phyloP scores from a whole-genome alignment of 2,329 filamentous ascomycete species.

The Calonectria pseudoturangicola region DNA sequence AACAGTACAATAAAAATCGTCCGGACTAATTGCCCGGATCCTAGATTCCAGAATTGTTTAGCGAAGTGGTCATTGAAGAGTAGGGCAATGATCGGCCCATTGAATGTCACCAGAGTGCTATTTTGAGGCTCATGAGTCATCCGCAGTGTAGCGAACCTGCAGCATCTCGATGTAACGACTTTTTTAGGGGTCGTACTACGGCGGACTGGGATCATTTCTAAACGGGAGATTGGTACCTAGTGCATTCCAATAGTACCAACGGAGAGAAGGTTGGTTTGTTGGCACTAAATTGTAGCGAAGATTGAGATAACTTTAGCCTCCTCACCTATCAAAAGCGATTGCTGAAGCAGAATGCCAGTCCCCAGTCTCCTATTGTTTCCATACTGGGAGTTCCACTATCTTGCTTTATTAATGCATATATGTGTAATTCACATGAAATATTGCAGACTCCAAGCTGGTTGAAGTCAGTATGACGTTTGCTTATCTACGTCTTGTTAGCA shows the following conservation, averaged over 20 bases:
- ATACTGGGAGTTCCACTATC: neutral
- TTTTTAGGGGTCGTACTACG: no score
- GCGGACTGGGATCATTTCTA: no score
- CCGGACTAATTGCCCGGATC: neutral
- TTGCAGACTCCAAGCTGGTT: no score
- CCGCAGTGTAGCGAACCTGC: neutral
- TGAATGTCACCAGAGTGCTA: neutral
- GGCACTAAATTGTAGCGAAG: no score
- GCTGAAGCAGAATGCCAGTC: neutral
- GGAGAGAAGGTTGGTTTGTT: no score
- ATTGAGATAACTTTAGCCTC: no score
- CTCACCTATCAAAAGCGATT: neutral
- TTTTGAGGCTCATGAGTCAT: neutral
- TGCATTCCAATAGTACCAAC: no score
- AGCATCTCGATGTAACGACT: neutral
- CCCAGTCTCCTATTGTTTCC: neutral
- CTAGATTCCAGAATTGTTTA: neutral
- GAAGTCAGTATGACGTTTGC: no score
- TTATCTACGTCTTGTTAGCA: no score
- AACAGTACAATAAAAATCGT: conserved; percentile 6
- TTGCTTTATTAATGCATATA: neutral
- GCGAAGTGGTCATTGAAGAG: neutral
- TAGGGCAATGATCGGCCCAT: no score
- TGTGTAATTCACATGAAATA: neutral
- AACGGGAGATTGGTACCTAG: no score